phyloP scores from a whole-genome alignment of 106 monocot genomes.

The Allium cepa region DNA sequence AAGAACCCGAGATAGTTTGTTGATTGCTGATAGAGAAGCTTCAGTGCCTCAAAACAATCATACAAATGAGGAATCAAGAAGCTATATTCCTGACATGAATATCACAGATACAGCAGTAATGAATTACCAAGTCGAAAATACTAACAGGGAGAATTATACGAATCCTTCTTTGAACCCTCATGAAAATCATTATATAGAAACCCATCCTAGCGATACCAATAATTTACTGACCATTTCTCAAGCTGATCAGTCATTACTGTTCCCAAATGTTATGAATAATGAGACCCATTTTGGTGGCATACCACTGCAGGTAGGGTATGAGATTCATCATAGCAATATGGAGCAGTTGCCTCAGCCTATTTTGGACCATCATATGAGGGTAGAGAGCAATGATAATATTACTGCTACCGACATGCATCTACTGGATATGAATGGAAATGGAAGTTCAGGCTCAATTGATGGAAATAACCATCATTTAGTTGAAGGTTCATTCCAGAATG shows the following conservation, averaged over 20 bases:
- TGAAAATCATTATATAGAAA: conserved; percentile 17
- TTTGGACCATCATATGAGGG: conserved; percentile 3
- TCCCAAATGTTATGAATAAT: conserved; percentile 13
- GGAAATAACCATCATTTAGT: conserved; percentile 32
- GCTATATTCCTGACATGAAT: conserved; percentile 39
- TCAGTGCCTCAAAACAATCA: conserved; percentile 9
- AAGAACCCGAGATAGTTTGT: conserved; percentile 22
- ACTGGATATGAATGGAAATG: conserved; percentile 20
- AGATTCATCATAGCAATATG: conserved; percentile 22
- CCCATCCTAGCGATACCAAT: neutral
- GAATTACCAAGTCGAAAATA: conserved; percentile 10
- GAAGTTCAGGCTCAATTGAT: conserved; percentile 18
- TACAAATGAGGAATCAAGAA: conserved; percentile 14
- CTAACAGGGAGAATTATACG: conserved; percentile 2
- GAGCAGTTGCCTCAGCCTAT: conserved; percentile 6
- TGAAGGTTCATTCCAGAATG: conserved; percentile 41
- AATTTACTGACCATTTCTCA: conserved; percentile 1
- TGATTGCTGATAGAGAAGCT: neutral
- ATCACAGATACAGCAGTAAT: conserved; percentile 11
- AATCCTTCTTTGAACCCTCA: conserved; percentile 17
- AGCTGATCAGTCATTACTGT: conserved; percentile 18
- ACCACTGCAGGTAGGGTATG: conserved; percentile 18
- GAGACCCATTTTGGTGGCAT: conserved; percentile 24
- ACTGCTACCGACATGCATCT: conserved; percentile 23
- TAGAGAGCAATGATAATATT: conserved; percentile 21